Percentiles rank a stretch among this genome's conserved stretches.
phyloP scores from a whole-genome alignment of 306 rosid genomes.

The Bauhinia variegata region DNA sequence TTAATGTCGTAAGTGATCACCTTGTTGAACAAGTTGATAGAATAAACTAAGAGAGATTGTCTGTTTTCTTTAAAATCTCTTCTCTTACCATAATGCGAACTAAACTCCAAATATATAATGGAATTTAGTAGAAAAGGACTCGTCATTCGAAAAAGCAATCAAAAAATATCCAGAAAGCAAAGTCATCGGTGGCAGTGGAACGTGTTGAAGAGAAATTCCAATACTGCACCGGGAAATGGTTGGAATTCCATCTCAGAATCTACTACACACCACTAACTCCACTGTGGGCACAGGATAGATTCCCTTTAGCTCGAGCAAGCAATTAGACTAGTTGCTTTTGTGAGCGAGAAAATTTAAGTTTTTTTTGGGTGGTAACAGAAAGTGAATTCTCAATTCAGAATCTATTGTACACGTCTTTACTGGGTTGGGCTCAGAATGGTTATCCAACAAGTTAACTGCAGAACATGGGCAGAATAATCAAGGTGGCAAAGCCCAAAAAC shows the following conservation, averaged over 20 bases:
- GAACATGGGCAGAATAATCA: too few species aligned
- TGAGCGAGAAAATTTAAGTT: too few species aligned
- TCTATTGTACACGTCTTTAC: too few species aligned
- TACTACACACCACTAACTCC: not conserved
- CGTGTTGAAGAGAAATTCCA: slow-evolving; percentile 5
- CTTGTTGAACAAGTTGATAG: not conserved
- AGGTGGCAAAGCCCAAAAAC: too few species aligned
- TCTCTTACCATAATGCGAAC: too few species aligned
- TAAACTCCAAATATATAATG: not conserved
- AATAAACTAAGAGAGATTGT: slow-evolving; percentile 21
- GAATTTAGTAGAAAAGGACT: not conserved
- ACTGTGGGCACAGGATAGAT: slow-evolving; percentile 16
- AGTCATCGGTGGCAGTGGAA: not conserved
- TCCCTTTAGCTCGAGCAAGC: not conserved
- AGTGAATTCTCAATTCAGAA: too few species aligned
- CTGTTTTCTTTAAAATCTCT: too few species aligned
- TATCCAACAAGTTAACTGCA: too few species aligned
- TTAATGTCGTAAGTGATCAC: not conserved
- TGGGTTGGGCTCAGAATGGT: too few species aligned
- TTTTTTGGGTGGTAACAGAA: too few species aligned
- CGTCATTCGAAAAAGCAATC: too few species aligned
- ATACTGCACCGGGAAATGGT: not conserved
- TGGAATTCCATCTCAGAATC: slow-evolving; percentile 44
- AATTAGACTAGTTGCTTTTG: not conserved
- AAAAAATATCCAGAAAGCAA: not conserved